Evolutionary conservation across 2,329 filamentous ascomycete genomes (phyloP).

Genomic region (Shiraia bambusicola): DNA sequence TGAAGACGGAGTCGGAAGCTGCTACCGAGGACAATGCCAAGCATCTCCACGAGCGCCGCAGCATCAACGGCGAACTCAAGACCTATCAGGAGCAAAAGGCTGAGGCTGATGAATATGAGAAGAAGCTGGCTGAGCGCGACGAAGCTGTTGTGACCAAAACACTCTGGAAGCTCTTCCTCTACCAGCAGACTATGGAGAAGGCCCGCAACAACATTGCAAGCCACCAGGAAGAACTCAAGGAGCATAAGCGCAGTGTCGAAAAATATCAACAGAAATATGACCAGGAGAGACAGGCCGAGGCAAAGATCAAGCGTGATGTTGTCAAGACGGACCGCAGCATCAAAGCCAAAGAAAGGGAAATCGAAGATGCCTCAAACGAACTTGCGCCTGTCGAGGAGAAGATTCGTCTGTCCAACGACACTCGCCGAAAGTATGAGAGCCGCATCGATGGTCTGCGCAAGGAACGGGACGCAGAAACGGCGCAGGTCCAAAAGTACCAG

Average conservation of each 20-base stretch:
- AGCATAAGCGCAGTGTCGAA: conserved; percentile 84
- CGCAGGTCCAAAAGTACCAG: conserved; percentile 70
- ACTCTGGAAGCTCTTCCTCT: conserved; percentile 94
- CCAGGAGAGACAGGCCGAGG: conserved; percentile 79
- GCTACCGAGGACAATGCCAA: conserved; percentile 86
- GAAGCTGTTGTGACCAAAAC: conserved; percentile 90
- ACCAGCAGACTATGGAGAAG: conserved; percentile 89
- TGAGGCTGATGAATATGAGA: conserved; percentile 90
- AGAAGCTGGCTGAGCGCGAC: conserved; percentile 86
- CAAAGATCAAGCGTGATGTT: conserved; percentile 73
- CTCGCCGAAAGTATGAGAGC: conserved; percentile 67
- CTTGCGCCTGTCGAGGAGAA: conserved; percentile 92
- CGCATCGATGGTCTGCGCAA: conserved; percentile 71
- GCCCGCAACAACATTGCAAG: conserved; percentile 88
- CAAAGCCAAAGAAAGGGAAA: conserved; percentile 79
- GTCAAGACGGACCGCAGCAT: conserved; percentile 82
- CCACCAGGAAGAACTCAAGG: conserved; percentile 92
- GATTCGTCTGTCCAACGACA: conserved; percentile 70
- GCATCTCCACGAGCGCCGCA: conserved; percentile 83
- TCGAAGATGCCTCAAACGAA: conserved; percentile 82
- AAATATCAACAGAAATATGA: conserved; percentile 80
- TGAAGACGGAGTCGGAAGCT: conserved; percentile 84
- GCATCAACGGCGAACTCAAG: conserved; percentile 96
- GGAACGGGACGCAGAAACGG: conserved; percentile 72
- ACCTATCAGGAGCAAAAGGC: conserved; percentile 96